Conservation (phyloP, 768 basidiomycete species). For the Kwoniella bestiolae region DNA sequence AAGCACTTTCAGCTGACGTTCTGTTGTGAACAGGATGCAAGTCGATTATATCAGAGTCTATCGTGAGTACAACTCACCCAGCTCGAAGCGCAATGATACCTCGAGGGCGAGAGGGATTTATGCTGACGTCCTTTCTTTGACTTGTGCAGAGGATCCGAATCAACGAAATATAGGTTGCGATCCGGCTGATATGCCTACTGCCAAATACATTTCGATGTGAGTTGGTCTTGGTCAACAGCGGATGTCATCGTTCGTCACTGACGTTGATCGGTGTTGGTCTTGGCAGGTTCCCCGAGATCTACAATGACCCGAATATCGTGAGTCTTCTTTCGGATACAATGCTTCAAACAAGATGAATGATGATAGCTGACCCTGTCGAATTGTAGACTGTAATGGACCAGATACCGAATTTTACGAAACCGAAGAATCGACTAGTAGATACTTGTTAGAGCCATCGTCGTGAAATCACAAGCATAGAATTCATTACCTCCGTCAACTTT, state of each 20-base stretch:
- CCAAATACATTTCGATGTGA: constrained; percentile 68
- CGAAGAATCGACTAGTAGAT: constrained; percentile 49
- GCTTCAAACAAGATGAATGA: not conserved
- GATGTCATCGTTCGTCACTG: not conserved
- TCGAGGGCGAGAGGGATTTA: not conserved
- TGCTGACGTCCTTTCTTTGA: not conserved
- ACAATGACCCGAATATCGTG: constrained; percentile 53
- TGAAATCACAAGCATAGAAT: too few species aligned
- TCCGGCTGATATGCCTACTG: constrained; percentile 76
- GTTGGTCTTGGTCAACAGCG: constrained; percentile 1
- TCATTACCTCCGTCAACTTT: too few species aligned
- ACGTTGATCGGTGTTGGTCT: not conserved
- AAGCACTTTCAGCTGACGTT: constrained; percentile 65
- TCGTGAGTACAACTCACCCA: constrained; percentile 56
- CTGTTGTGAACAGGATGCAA: constrained; percentile 64
- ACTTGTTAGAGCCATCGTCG: constrained; percentile 35
- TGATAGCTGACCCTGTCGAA: not conserved
- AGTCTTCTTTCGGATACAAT: constrained; percentile 13
- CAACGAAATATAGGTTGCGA: constrained; percentile 77
- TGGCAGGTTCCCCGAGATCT: constrained; percentile 41
- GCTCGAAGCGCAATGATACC: not conserved
- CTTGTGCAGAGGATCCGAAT: constrained; percentile 49
- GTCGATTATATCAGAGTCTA: constrained; percentile 92
- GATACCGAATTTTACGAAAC: constrained; percentile 34
- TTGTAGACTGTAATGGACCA: constrained; percentile 41